These are phyloP conservation scores for Discostella stelligera DNA, from an alignment of 352 stramenopile genomes.

Conservation along the genomic window DNA sequence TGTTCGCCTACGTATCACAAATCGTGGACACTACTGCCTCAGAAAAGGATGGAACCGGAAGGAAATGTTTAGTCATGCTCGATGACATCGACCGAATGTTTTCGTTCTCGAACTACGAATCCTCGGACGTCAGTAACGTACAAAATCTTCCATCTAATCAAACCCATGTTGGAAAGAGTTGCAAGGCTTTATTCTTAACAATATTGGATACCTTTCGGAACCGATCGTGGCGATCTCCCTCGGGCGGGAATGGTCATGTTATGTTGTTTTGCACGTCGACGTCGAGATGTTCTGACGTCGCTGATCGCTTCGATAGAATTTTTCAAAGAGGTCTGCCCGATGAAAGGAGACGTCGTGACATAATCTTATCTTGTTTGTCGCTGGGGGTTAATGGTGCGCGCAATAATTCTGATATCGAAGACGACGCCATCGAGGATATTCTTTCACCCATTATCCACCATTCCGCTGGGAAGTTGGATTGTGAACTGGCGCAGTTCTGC, in stretches of 20 bases:
- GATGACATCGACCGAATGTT: slow-evolving; percentile 53
- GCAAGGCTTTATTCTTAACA: slow-evolving; percentile 41
- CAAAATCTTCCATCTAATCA: background rate
- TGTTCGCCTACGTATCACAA: slow-evolving; percentile 51
- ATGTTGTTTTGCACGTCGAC: slow-evolving; percentile 41
- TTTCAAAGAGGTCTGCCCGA: slow-evolving; percentile 47
- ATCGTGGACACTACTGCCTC: background rate
- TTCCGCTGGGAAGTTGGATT: slow-evolving; percentile 50
- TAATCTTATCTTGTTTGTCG: slow-evolving; percentile 52
- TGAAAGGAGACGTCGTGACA: slow-evolving; percentile 41
- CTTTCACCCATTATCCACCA: slow-evolving; percentile 48
- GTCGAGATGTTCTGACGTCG: slow-evolving; percentile 25
- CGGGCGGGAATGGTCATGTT: slow-evolving; percentile 24
- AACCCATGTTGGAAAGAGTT: slow-evolving; percentile 33
- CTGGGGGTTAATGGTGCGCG: background rate
- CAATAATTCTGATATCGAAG: background rate
- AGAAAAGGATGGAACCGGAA: background rate
- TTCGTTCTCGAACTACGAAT: slow-evolving; percentile 19
- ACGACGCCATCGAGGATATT: slow-evolving; percentile 20
- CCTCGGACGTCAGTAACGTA: background rate
- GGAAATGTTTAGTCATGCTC: slow-evolving; percentile 45
- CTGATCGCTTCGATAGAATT: slow-evolving; percentile 57
- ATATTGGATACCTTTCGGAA: slow-evolving; percentile 42
- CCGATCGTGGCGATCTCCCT: background rate
- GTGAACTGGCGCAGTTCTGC: slow-evolving; percentile 66